Evolutionary conservation across 495 filamentous ascomycete genomes (phyloP), one percentile per base, ranked within the genome.

Genomic region (Aspergillus sparsus): DNA sequence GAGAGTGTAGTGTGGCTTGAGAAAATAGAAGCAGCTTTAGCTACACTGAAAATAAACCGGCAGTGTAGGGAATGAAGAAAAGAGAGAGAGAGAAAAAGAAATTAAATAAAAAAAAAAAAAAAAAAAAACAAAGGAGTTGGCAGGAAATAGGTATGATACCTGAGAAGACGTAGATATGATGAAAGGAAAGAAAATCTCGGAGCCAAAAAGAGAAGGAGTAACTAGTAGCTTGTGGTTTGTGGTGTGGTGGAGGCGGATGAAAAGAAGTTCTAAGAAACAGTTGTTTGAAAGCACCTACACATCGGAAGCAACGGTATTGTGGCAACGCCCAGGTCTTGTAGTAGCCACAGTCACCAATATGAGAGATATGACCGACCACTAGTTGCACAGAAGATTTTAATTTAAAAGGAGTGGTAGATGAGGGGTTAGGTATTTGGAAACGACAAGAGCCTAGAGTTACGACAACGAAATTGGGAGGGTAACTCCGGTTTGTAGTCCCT

Each of bases 211-310:
- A 47, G 44, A 16, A 10, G 44, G n/a, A 47, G 44, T 27, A 1
- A 27, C 21, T 27, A 27, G 21, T 27, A 27, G 21, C 21, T 27
- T 27, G 21, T 1, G 21, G 21, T 3, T 27, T 27, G 21, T 1
- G 31, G 27, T 32, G 37, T 16, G 27, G 35, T 15, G 15, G 51
- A 18, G 55, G 41, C 12, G 16, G 52, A 58, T 34, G 27, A 50
- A 53, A 10, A 39, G 18, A 46, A 31, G 57, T 45, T 36, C 46
- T 45, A 39, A 53, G 33, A 33, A 41, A 49, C 21, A n/a, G 32
- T 49, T 42, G 53, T 62, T 56, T 37, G 37, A 13, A 53, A 35
- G 35, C 58, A 65, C 62, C 34, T 65, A 65, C 62, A 61, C 62
- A 65, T 65, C 49, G 49, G 56, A 60, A 56, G 49, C 8, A 57